Base-by-base conservation (phyloP, 129 eudicot genomes). In the Saussurea involucrata region DNA sequence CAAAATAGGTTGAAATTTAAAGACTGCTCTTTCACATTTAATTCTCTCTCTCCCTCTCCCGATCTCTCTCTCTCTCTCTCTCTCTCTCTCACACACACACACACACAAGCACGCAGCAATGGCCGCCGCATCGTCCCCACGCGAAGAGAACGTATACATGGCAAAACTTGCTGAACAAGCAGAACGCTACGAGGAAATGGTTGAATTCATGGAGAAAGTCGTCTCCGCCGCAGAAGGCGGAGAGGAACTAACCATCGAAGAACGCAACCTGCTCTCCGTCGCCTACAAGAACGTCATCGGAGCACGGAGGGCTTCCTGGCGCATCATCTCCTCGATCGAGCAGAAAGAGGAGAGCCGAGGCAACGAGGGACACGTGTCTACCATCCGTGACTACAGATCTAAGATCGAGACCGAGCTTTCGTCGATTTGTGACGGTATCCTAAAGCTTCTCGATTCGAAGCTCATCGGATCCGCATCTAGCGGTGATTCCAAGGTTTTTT, bases 161-260 rank as follows among this genome's bases (percentile, higher is more conserved):
- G 96, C 92, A 31, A 90, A 90, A 78, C 89, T 90, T 4, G 92
- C 96, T 15, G 96, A 90, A 80, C 93, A 90, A 74, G 93, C 93
- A 57, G 97, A 91, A 72, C 90, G 97, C 18, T 91, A 88, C 84
- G 97, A 91, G 37, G 97, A 91, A 79, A 91, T 91, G 97, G 97
- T 91, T 0, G 97, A 91, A 75, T 88, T 87, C 94, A 91, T 91
- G 97, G 92, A 91, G 74, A 88, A 90, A 69, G 93, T 90, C 77
- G 93, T 86, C 70, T 74, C 86, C 57, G 83, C 96, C 81, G 85
- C 83, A 0, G 87, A 79, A 63, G 89, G 85, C 71, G 88, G 83
- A 55, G 97, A 86, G 33, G 83, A 72, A 33, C 57, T 80, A 18
- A 72, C 78, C 31, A 40, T 72, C 34, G 83, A 80, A 74, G 78